phyloP scores from a whole-genome alignment of 2,329 filamentous ascomycete genomes.

The Emergomyces orientalis region DNA sequence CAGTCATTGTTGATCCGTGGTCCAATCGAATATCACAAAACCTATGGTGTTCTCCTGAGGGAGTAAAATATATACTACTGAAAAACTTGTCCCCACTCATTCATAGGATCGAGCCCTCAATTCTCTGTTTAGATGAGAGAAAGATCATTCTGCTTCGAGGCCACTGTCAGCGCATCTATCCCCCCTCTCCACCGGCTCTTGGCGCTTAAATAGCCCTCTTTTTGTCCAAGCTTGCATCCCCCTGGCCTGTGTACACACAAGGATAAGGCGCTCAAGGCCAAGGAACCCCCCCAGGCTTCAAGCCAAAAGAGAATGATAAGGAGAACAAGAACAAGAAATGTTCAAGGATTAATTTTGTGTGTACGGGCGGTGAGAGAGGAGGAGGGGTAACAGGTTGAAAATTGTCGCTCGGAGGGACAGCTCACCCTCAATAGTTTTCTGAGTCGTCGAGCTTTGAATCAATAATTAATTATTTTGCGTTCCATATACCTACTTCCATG shows the following conservation, averaged over 20 bases:
- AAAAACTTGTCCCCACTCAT: background rate
- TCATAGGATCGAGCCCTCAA: background rate
- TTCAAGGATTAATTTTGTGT: background rate
- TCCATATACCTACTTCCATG: background rate
- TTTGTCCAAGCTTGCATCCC: background rate
- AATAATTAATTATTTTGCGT: background rate
- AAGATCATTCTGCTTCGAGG: background rate
- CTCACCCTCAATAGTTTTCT: background rate
- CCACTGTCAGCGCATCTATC: background rate
- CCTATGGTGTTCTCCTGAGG: background rate
- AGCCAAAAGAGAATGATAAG: background rate
- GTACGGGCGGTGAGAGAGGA: background rate
- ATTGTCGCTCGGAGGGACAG: background rate
- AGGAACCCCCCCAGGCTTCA: background rate
- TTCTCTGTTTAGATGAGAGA: background rate
- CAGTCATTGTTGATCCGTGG: background rate
- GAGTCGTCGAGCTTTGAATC: background rate
- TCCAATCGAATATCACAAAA: background rate
- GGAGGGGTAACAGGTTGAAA: background rate
- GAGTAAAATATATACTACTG: background rate
- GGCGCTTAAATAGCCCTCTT: background rate
- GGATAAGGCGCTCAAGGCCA: too few relatives aligned
- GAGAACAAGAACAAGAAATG: background rate
- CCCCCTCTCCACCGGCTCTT: background rate
- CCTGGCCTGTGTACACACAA: too few relatives aligned